Evolutionary conservation across 2,329 filamentous ascomycete genomes (phyloP).

Genomic region (Cercospora sesami): DNA sequence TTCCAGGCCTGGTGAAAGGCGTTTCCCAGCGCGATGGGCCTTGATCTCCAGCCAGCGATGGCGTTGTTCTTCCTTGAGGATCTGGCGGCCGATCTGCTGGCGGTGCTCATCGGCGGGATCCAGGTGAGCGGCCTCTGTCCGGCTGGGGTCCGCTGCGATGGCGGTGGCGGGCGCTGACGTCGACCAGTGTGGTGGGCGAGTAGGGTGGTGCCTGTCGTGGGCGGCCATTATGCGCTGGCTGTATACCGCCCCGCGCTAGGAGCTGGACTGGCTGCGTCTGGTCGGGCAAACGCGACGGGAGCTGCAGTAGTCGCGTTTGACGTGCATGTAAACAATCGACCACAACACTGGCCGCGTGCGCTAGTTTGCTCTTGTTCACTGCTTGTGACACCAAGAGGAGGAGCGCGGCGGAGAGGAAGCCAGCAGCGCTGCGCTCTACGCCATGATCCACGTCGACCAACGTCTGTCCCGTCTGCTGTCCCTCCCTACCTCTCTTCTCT

Average conservation of each 20-base stretch:
- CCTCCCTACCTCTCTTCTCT: background rate
- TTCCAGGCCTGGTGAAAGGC: constrained; percentile 45
- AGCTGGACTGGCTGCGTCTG: background rate
- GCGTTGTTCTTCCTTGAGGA: constrained; percentile 27
- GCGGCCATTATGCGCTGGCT: constrained; percentile 10
- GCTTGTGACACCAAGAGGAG: background rate
- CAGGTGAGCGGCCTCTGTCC: background rate
- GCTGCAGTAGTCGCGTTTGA: constrained; percentile 1
- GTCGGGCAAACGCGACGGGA: background rate
- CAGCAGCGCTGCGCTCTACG: background rate
- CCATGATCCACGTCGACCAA: constrained; percentile 4
- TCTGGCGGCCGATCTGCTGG: constrained; percentile 30
- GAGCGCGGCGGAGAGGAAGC: background rate
- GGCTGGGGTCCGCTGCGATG: constrained; percentile 2
- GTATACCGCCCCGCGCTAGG: background rate
- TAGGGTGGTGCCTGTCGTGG: constrained; percentile 10
- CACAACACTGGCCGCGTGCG: background rate
- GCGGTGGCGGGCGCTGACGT: constrained; percentile 1
- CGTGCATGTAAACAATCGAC: constrained; percentile 2
- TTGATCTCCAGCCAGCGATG: constrained; percentile 17
- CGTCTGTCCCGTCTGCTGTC: background rate
- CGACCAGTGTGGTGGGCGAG: background rate
- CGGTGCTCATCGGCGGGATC: constrained; percentile 7
- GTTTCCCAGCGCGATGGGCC: constrained; percentile 34
- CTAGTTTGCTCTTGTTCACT: background rate